Conservation (phyloP, 345 rosid species). For the Eucalyptus regnans region DNA sequence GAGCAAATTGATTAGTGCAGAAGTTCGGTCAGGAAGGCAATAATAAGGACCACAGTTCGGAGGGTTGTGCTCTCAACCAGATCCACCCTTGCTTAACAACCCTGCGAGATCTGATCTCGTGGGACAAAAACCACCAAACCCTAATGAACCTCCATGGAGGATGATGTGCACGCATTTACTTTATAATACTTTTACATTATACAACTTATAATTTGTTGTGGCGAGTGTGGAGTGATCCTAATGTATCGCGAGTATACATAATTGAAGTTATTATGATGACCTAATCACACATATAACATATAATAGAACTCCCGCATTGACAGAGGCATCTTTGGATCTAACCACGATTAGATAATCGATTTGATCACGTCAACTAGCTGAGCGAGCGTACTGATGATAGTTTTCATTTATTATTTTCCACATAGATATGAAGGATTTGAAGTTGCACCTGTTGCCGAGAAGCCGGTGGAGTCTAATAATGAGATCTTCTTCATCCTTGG, state of each 20-base stretch:
- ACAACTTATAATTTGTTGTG: not conserved
- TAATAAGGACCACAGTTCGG: not conserved
- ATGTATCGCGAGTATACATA: not conserved
- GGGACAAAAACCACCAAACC: not conserved
- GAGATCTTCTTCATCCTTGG: conserved; percentile 22
- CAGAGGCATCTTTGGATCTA: not conserved
- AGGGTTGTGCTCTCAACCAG: not conserved
- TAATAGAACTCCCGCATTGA: not conserved
- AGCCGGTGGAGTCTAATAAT: conserved; percentile 3
- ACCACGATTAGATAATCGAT: not conserved
- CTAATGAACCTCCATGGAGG: not conserved
- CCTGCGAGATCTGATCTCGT: not conserved
- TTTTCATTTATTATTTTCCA: not conserved
- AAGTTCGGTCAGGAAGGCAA: not conserved
- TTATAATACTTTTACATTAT: not conserved
- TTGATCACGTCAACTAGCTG: not conserved
- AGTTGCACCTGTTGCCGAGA: conserved; percentile 21
- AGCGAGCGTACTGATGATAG: not conserved
- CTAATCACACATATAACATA: not conserved
- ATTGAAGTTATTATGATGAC: not conserved
- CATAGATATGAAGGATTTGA: not conserved
- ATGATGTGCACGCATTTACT: not conserved
- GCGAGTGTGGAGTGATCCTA: not conserved
- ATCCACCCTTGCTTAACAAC: not conserved
- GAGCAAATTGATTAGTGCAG: not conserved